These are phyloP conservation scores for Pyrenochaeta sp. DNA, from an alignment of 2,329 filamentous ascomycete genomes.

Conservation along the genomic window DNA sequence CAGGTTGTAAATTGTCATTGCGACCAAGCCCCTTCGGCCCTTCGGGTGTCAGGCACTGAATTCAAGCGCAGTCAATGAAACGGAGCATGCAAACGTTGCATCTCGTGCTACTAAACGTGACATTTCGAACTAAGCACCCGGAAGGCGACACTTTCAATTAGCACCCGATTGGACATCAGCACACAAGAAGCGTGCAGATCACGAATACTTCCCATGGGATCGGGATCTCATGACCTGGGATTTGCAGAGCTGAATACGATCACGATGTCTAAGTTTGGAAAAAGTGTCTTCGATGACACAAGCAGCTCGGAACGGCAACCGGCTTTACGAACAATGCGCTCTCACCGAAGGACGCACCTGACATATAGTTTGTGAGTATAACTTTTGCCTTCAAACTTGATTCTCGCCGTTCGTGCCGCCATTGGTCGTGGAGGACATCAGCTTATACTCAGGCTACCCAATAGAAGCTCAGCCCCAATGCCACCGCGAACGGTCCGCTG, in stretches of 20 bases:
- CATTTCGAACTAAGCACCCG: background rate
- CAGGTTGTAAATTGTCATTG: background rate
- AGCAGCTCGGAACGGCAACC: background rate
- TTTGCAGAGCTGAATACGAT: background rate
- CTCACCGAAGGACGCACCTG: background rate
- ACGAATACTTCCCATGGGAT: background rate
- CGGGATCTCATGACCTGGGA: constrained; percentile 1
- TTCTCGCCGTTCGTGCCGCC: background rate
- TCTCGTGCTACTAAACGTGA: constrained; percentile 1
- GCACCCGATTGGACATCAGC: constrained; percentile 7
- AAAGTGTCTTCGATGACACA: background rate
- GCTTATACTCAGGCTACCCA: constrained; percentile 21
- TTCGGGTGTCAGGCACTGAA: background rate
- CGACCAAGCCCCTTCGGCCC: background rate
- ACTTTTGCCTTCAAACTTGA: background rate
- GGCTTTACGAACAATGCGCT: background rate
- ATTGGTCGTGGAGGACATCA: constrained; percentile 14
- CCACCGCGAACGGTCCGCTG: background rate
- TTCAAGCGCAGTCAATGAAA: background rate
- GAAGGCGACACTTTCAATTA: background rate
- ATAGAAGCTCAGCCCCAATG: constrained; percentile 15
- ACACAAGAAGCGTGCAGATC: background rate
- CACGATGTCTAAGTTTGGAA: constrained; percentile 1
- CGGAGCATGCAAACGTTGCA: constrained; percentile 4
- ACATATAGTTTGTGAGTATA: background rate